A percentile compares a stretch with the other conserved stretches of the same genome.
Conservation (phyloP, 129 eudicot genomes). For the Tagetes patula region DNA sequence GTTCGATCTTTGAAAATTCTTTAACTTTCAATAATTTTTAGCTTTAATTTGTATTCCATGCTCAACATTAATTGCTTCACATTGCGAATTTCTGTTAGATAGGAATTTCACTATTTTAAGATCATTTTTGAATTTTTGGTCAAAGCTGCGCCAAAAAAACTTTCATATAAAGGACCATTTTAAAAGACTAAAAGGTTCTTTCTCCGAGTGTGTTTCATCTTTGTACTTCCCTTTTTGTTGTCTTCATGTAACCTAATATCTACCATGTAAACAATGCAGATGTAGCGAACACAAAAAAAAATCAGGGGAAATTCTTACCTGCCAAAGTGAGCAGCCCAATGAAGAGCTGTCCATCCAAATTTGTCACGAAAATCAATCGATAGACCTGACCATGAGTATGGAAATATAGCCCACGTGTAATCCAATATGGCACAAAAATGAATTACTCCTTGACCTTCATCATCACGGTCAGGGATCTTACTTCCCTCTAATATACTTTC, state of each 20-base stretch:
- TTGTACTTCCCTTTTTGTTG: too few species aligned
- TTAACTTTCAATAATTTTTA: background rate
- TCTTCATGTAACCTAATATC: too few species aligned
- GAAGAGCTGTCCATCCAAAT: conserved; percentile 98
- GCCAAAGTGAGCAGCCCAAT: conserved; percentile 97
- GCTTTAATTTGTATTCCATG: too few species aligned
- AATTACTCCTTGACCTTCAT: conserved; percentile 90
- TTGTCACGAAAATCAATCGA: conserved; percentile 91
- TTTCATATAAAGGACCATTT: too few species aligned
- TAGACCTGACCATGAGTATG: conserved; percentile 76
- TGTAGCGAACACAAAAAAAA: background rate
- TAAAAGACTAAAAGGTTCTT: too few species aligned
- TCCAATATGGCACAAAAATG: conserved; percentile 92
- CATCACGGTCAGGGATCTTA: conserved; percentile 59
- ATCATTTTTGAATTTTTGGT: too few species aligned
- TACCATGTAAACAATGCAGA: background rate
- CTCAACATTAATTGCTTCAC: background rate
- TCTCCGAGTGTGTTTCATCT: too few species aligned
- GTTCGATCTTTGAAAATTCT: background rate
- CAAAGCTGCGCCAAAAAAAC: too few species aligned
- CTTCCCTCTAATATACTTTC: conserved; percentile 66
- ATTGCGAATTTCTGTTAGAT: background rate
- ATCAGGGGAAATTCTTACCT: conserved; percentile 42
- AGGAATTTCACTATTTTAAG: too few species aligned
- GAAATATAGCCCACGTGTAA: conserved; percentile 83